phyloP scores from a whole-genome alignment of 495 filamentous ascomycete species.

The Penicillium tannophilum region DNA sequence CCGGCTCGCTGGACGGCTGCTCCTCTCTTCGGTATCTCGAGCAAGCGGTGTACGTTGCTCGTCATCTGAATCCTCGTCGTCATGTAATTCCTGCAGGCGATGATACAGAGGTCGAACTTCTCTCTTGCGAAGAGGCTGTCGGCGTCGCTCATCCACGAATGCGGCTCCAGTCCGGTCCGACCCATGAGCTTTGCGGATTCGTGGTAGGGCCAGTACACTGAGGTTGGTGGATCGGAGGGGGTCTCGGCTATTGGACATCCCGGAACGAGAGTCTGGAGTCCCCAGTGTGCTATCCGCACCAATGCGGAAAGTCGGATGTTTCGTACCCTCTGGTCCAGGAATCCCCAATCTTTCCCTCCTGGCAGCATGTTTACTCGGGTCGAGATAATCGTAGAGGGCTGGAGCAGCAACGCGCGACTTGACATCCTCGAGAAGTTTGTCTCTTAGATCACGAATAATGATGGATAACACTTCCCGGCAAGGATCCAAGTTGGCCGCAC shows the following conservation, averaged over 20 bases:
- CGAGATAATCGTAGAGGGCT: slow-evolving; percentile 79
- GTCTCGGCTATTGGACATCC: slow-evolving; percentile 13
- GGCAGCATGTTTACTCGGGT: slow-evolving; percentile 72
- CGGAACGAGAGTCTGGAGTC: slow-evolving; percentile 67
- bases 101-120: slow-evolving; percentile 60
- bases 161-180: slow-evolving; percentile 63
- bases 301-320: slow-evolving; percentile 49
- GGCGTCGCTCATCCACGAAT: slow-evolving; percentile 77
- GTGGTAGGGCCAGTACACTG: slow-evolving; percentile 66
- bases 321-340: slow-evolving; percentile 62
- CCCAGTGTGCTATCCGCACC: slow-evolving; percentile 56
- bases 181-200: slow-evolving; percentile 67
- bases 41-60: slow-evolving; percentile 59
- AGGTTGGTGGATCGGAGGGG: slow-evolving; percentile 34
- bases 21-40: slow-evolving; percentile 78
- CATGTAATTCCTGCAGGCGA: slow-evolving; percentile 56
- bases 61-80: slow-evolving; percentile 65
- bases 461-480: slow-evolving; percentile 77
- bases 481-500: slow-evolving; percentile 83
- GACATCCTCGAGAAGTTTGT: slow-evolving; percentile 83
- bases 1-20: slow-evolving; percentile 78
- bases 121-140: slow-evolving; percentile 54
- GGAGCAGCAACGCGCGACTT: slow-evolving; percentile 81
- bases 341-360: slow-evolving; percentile 81
- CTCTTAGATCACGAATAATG: slow-evolving; percentile 75